A percentile compares a stretch with the other conserved stretches of the same genome.
Evolutionary conservation across 1,284 basidiomycete genomes (phyloP).

Genomic region (Rugosomyces carneus): DNA sequence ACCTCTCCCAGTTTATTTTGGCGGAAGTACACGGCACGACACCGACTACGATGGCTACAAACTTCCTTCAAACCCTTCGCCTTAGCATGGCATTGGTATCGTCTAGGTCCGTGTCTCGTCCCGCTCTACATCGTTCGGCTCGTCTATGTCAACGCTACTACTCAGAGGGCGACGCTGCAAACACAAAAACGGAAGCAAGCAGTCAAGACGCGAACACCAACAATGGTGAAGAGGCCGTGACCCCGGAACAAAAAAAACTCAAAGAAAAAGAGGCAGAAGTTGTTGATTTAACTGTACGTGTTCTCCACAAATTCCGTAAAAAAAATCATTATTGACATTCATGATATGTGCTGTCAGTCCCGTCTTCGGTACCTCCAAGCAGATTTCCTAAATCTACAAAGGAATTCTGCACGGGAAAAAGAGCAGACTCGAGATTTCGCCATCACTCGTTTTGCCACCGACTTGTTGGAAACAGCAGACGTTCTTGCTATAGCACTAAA

Average conservation of each 20-base stretch:
- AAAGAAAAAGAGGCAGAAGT: constrained; percentile 70
- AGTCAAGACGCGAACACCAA: constrained; percentile 20
- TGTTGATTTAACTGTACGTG: constrained; percentile 67
- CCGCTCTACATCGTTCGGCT: constrained; percentile 24
- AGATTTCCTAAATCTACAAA: constrained; percentile 93
- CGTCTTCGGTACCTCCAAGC: constrained; percentile 87
- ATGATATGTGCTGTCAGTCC: constrained; percentile 38
- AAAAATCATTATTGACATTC: not conserved
- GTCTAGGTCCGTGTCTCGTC: constrained; percentile 36
- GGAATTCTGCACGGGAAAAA: constrained; percentile 87
- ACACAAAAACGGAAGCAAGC: constrained; percentile 20
- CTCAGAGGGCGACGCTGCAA: constrained; percentile 34
- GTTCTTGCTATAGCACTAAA: constrained; percentile 86
- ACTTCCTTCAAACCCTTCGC: constrained; percentile 47
- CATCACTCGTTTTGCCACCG: constrained; percentile 84
- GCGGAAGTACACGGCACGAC: constrained; percentile 16
- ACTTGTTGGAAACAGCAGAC: constrained; percentile 90
- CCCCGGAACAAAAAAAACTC: constrained; percentile 45
- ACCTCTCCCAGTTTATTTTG: constrained; percentile 11
- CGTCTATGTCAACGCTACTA: constrained; percentile 36
- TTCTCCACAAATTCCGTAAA: not conserved
- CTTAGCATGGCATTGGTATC: constrained; percentile 51
- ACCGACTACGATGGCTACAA: constrained; percentile 21
- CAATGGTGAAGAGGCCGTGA: constrained; percentile 21
- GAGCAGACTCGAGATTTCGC: constrained; percentile 91